Evolutionary conservation across 2,329 filamentous ascomycete genomes (phyloP), one percentile per base, ranked within the genome.

Genomic region (Aciculosporium take): DNA sequence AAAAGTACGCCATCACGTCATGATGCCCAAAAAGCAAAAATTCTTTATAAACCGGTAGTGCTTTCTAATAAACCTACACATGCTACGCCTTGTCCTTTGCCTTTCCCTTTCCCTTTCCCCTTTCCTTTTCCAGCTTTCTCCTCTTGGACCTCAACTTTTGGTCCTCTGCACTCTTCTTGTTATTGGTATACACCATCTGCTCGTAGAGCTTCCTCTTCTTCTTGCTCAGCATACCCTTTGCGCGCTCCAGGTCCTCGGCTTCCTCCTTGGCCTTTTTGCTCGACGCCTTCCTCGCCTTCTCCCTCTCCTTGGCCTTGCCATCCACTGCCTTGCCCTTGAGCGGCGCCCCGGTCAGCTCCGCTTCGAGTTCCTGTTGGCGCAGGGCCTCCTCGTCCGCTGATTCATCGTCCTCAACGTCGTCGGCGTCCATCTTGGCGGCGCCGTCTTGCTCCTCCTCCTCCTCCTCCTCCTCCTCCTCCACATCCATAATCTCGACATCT

Each of bases 151-250:
- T 75, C 59, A 98, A 66, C 65, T 81, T 84, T 68, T 89, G 82
- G 37, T 89, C 84, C 67, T 94, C 86, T 21, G 79, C 82, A 51
- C 89, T 89, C 70, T 86, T 84, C 73, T 91, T 88, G 66, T 81
- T 88, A 64, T 95, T 94, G 47, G 79, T 87, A 65, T 94, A 93
- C 57, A 87, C 73, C 85, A 98, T 98, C 69, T 95, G 91, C 70
- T 96, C 91, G 51, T 89, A 82, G 55, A 95, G 68, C 78, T 95
- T 95, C 55, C 91, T 74, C 79, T 96, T 98, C 76, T 93, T 91
- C 63, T 93, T 84, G 62, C 83, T 84, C 70, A 96, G 80, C 91
- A 98, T 98, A 68, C 93, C 91, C 76, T 94, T 95, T 60, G 85
- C 81, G 48, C 89, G 74, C 62, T 94, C 87, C 44, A 93, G 64